A percentile compares a stretch with the other conserved stretches of the same genome.
Evolutionary conservation across 2,329 filamentous ascomycete species (phyloP).

Genomic region (Monosporascus sp.): DNA sequence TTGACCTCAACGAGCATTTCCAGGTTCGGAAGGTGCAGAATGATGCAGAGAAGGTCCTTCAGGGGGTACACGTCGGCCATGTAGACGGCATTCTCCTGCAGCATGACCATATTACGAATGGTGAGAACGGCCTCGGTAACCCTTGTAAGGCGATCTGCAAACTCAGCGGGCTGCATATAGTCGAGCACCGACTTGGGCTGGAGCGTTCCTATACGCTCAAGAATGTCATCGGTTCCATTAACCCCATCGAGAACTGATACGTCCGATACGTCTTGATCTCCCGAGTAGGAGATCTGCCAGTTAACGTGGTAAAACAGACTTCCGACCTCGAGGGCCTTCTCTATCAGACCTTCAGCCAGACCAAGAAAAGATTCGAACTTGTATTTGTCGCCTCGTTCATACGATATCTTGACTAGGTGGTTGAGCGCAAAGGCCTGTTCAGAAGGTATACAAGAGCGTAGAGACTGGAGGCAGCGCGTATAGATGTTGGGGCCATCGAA

Average conservation of each 20-base stretch:
- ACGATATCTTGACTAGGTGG: conserved; percentile 92
- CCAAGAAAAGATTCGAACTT: conserved; percentile 88
- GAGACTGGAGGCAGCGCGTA: conserved; percentile 74
- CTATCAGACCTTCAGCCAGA: conserved; percentile 80
- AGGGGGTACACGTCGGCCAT: conserved; percentile 70
- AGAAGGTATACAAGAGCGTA: conserved; percentile 71
- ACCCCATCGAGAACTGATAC: conserved; percentile 46
- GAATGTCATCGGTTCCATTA: conserved; percentile 65
- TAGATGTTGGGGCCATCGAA: conserved; percentile 86
- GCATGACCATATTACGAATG: conserved; percentile 91
- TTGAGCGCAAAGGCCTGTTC: conserved; percentile 93
- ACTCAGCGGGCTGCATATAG: conserved; percentile 67
- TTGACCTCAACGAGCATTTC: conserved; percentile 76
- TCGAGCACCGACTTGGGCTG: conserved; percentile 55
- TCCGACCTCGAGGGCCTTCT: conserved; percentile 75
- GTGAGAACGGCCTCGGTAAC: conserved; percentile 84
- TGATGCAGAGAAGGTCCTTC: conserved; percentile 77
- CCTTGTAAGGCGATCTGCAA: conserved; percentile 65
- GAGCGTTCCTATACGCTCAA: conserved; percentile 66
- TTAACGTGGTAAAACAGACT: conserved; percentile 74
- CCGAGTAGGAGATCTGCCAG: conserved; percentile 71
- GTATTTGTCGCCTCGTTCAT: conserved; percentile 91
- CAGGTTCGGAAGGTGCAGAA: conserved; percentile 69
- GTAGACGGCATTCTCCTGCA: conserved; percentile 81
- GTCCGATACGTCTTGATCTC: conserved; percentile 47